Conservation (phyloP, 1,284 basidiomycete species). For the Naganishia cerealis region DNA sequence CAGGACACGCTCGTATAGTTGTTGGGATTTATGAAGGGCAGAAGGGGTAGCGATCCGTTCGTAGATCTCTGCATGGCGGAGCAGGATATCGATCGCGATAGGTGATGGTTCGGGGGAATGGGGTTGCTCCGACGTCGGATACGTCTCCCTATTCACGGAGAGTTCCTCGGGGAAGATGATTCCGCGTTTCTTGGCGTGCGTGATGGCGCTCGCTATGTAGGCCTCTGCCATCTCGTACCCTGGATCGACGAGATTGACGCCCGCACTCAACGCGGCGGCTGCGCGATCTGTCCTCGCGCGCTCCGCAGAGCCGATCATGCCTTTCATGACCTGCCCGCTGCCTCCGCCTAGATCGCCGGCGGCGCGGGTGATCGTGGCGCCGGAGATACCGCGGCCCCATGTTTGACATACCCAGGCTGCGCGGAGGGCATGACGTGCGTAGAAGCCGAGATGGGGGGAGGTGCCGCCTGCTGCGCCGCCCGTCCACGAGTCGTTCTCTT, state of each 20-base stretch:
- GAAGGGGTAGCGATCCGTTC: slow-evolving; percentile 67
- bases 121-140: slow-evolving; percentile 30
- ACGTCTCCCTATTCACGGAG: slow-evolving; percentile 32
- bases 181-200: slow-evolving; percentile 41
- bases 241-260: slow-evolving; percentile 42
- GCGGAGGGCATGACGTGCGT: slow-evolving; percentile 66
- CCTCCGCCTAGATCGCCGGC: neutral
- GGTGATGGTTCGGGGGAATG: slow-evolving; percentile 46
- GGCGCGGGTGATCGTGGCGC: slow-evolving; percentile 34
- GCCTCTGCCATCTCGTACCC: slow-evolving; percentile 51
- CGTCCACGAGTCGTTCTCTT: slow-evolving; percentile 70
- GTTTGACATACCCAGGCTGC: slow-evolving; percentile 74
- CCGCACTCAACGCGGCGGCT: neutral
- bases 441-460: slow-evolving; percentile 67
- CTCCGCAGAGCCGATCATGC: slow-evolving; percentile 40
- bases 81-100: slow-evolving; percentile 62
- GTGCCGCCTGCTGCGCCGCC: slow-evolving; percentile 71
- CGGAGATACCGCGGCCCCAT: slow-evolving; percentile 63
- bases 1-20: slow-evolving; percentile 64
- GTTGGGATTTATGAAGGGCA: slow-evolving; percentile 62
- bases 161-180: slow-evolving; percentile 46
- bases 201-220: slow-evolving; percentile 47
- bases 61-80: slow-evolving; percentile 65
- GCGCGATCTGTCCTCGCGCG: slow-evolving; percentile 3
- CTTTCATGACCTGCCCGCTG: slow-evolving; percentile 40